phyloP scores from a whole-genome alignment of 768 basidiomycete genomes.

The Pisolithus microcarpus region DNA sequence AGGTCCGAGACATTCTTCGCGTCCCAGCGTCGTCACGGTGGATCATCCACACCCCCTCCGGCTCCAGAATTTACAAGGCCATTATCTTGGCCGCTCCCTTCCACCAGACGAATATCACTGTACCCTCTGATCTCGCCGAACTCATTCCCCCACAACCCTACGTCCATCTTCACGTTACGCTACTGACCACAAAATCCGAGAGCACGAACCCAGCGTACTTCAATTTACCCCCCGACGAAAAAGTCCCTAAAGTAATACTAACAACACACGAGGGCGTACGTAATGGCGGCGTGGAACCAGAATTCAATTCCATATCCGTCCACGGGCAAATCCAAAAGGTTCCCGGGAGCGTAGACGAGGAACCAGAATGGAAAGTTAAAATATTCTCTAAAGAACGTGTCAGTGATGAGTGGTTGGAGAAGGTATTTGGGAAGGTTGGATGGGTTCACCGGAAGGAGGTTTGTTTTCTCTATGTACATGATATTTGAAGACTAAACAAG shows the following conservation, averaged over 20 bases:
- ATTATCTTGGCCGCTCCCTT: constrained; percentile 86
- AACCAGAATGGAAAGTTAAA: constrained; percentile 67
- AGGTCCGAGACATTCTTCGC: constrained; percentile 50
- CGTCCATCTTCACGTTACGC: constrained; percentile 80
- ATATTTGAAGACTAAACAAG: constrained; percentile 4
- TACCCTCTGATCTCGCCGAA: constrained; percentile 42
- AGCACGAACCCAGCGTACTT: constrained; percentile 64
- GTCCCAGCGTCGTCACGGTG: constrained; percentile 42
- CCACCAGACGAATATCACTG: constrained; percentile 54
- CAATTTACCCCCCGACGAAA: constrained; percentile 36
- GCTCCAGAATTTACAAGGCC: constrained; percentile 52
- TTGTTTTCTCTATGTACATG: constrained; percentile 5
- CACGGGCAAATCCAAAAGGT: constrained; percentile 45
- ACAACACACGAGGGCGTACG: constrained; percentile 62
- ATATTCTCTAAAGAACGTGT: constrained; percentile 70
- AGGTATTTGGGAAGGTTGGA: constrained; percentile 62
- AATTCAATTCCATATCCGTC: constrained; percentile 86
- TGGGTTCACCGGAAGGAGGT: constrained; percentile 84
- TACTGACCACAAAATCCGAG: constrained; percentile 71
- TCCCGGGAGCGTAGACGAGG: constrained; percentile 16
- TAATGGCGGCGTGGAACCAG: constrained; percentile 52
- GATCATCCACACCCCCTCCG: constrained; percentile 44
- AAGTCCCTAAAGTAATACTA: constrained; percentile 58
- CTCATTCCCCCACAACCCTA: constrained; percentile 68
- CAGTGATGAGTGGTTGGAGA: constrained; percentile 61